These are phyloP conservation scores for Pseudomonodictys pantanalensis DNA, from an alignment of 495 filamentous ascomycete genomes.

Conservation along the genomic window DNA sequence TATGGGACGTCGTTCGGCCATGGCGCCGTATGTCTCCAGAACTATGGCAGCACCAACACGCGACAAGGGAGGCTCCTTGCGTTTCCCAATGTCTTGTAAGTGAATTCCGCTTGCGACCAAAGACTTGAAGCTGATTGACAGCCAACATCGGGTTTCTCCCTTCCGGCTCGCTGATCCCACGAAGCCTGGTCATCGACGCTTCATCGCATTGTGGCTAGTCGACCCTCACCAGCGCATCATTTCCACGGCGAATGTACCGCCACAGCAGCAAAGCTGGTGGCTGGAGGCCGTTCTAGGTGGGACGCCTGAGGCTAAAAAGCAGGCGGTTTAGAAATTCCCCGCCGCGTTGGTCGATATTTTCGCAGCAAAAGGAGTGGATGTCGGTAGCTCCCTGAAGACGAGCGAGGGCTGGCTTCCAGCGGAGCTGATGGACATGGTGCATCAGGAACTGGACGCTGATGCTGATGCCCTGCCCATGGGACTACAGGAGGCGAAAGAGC, in stretches of 20 bases:
- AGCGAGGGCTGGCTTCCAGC: conserved; percentile 3
- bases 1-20: conserved; percentile 9
- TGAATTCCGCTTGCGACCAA: background rate
- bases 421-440: conserved; percentile 26
- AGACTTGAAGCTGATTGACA: background rate
- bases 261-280: conserved; percentile 38
- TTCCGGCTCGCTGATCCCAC: conserved; percentile 35
- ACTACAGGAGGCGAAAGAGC: conserved; percentile 46
- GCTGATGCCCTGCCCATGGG: conserved; percentile 35
- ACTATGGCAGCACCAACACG: conserved; percentile 22
- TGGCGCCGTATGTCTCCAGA: conserved; percentile 16
- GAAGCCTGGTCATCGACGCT: conserved; percentile 36
- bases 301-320: background rate
- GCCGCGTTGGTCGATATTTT: conserved; percentile 15
- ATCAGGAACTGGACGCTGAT: conserved; percentile 6
- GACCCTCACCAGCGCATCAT: conserved; percentile 34
- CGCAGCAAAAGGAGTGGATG: conserved; percentile 2
- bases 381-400: background rate
- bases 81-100: conserved; percentile 38
- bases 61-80: conserved; percentile 29
- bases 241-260: conserved; percentile 32
- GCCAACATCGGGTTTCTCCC: conserved; percentile 34
- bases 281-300: conserved; percentile 8
- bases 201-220: conserved; percentile 38
- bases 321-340: conserved; percentile 15